These are phyloP conservation scores for Hemileia vastatrix DNA, from an alignment of 1,284 basidiomycete genomes.

Conservation along the genomic window DNA sequence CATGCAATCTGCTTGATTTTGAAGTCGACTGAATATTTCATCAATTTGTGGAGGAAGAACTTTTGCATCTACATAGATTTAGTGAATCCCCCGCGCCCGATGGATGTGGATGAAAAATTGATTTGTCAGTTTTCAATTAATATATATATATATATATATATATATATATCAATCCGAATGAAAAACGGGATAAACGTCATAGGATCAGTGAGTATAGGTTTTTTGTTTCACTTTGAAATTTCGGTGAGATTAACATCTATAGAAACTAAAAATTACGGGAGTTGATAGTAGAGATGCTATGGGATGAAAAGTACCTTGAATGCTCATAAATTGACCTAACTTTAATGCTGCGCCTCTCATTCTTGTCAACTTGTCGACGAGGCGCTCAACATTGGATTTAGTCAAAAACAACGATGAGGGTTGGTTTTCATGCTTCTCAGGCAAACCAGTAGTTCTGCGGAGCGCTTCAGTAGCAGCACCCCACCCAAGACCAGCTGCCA, in stretches of 20 bases:
- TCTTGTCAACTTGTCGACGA: constrained; percentile 81
- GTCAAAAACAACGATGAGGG: constrained; percentile 56
- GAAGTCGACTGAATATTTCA: constrained; percentile 76
- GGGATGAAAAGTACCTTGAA: constrained; percentile 62
- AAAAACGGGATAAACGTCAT: too few relatives aligned
- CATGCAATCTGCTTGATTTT: constrained; percentile 97
- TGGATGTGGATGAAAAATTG: too few relatives aligned
- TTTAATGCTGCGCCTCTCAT: constrained; percentile 97
- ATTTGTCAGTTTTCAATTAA: too few relatives aligned
- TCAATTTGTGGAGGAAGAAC: constrained; percentile 80
- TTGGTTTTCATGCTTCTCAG: too few relatives aligned
- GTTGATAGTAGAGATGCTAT: neutral
- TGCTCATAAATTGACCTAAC: constrained; percentile 92
- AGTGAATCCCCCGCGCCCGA: too few relatives aligned
- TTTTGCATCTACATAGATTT: constrained; percentile 58
- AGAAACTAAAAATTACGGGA: neutral
- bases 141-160: too few relatives aligned
- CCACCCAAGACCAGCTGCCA: constrained; percentile 46
- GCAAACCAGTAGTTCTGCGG: constrained; percentile 42
- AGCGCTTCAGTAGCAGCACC: constrained; percentile 49
- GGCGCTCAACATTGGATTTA: constrained; percentile 74
- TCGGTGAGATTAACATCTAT: neutral
- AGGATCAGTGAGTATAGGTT: too few relatives aligned
- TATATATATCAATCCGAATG: too few relatives aligned
- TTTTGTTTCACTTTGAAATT: neutral